Evolutionary conservation across 2,329 filamentous ascomycete species (phyloP).

Genomic region (Penicillium rolfsii): DNA sequence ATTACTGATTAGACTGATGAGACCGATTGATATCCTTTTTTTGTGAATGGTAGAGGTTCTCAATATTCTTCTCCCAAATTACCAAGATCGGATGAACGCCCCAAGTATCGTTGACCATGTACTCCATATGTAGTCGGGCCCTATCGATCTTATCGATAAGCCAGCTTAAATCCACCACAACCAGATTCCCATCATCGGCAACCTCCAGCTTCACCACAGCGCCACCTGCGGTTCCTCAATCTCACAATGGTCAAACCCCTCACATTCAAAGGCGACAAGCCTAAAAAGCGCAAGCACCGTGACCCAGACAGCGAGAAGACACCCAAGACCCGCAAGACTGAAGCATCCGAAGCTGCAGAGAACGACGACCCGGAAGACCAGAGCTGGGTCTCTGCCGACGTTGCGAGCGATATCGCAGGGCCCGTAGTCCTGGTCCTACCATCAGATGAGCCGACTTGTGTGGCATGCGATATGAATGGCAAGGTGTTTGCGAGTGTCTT

Average conservation of each 20-base stretch:
- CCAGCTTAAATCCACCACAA: neutral
- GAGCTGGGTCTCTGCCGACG: conserved; percentile 87
- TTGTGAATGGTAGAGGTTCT: no score
- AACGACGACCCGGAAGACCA: conserved; percentile 66
- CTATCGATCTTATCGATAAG: conserved; percentile 7
- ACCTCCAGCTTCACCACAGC: conserved; percentile 2
- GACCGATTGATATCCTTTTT: no score
- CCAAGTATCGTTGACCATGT: no score
- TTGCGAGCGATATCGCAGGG: conserved; percentile 72
- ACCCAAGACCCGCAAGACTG: conserved; percentile 33
- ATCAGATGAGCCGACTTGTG: conserved; percentile 70
- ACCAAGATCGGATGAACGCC: no score
- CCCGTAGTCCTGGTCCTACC: conserved; percentile 83
- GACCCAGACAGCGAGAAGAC: conserved; percentile 51
- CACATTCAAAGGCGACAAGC: conserved; percentile 94
- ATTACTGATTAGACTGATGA: no score
- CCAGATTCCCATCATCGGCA: neutral
- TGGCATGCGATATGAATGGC: conserved; percentile 84
- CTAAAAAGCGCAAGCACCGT: conserved; percentile 84
- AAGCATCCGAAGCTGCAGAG: conserved; percentile 29
- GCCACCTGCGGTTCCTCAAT: conserved; percentile 8
- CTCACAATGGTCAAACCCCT: conserved; percentile 71
- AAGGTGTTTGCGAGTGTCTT: conserved; percentile 80
- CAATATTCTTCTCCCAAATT: no score
- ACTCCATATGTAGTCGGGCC: no score